Base-by-base conservation (phyloP, 768 basidiomycete genomes). In the Pulveroboletus sp. region DNA sequence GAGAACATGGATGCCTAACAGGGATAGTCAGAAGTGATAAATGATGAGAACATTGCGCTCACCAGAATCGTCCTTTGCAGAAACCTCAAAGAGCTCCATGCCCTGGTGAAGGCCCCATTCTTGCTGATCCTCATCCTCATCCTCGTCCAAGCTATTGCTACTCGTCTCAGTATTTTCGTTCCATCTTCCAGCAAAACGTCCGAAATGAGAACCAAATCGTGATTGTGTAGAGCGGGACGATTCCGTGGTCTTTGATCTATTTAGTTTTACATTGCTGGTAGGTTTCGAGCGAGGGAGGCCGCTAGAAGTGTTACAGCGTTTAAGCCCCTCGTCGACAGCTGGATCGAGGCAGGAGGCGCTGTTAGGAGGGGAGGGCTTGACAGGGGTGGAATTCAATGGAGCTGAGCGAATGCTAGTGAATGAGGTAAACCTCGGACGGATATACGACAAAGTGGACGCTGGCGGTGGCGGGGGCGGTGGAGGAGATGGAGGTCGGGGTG, bases 81-180 rank as follows among this genome's bases (percentile, higher is more conserved):
- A 94, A 17, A 95, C 90, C 64, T 95, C 90, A 55, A 89, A 90
- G 16, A 94, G 76, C 61, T 88, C 87, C 83, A 94, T 90, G 52
- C 83, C 87, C 63, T 86, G 87, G 62, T 77, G 82, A 33, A 87
- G 74, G 6, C 88, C 87, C 85, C 87, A 90, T 62, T 87, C 86
- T 34, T 72, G 71, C 4, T 71, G 70, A 17, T 78, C 78, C 6
- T 73, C 68, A 4, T 66, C 74, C 17, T 88, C 84, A 36, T 80
- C 80, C 64, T 83, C 85, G 39, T 79, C 76, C 44, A 82, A 71
- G 63, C 84, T 86, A 51, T 81, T 84, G 63, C 80, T 84, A 61
- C 79, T 82, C 42, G 75, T 77, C 50, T 84, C 84, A 13, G 71
- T 74, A 31, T 73, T 68, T 43, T 83, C 82, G 48, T 77, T 75